Base-by-base conservation (phyloP, 2,329 filamentous ascomycete species). In the Fusarium tupiense region DNA sequence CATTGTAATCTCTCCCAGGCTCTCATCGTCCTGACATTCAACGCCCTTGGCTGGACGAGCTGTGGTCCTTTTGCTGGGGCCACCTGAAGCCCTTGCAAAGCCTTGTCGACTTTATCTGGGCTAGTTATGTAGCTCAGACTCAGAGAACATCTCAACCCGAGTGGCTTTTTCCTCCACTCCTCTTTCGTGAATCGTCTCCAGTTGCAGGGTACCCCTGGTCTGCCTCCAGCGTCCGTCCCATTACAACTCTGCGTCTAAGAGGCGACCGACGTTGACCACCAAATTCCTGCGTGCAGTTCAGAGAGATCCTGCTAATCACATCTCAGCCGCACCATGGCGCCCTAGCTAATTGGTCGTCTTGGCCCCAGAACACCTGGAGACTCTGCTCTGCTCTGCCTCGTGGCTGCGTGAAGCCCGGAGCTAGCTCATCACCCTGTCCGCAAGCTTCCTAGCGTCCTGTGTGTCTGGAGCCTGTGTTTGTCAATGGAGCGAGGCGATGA, bases 311-410 rank as follows among this genome's bases (percentile, higher is more conserved):
- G 53, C 65, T 64, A 67, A 68, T 75, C 57, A 59, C 67, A 22
- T 57, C 68, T 78, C 76, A 78, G 76, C 76, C 76, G 76, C 76
- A 78, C 73, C 61, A 53, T 60, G 29, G 37, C 43, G 26, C n/a
- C 35, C 33, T 22, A 37, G 41, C 47, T 69, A 31, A 78, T 78
- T 78, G 76, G 76, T 19, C 41, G 8, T 53, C 24, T 47, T 33
- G 29, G 29, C 49, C 31, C 37, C 56, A 65, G 59, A 35, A 41
- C 11, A 56, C 33, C 52, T 46, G 43, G 57, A 46, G 44, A 62
- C 61, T 78, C 64, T 77, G 76, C 76, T 68, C 78, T 67, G 68
- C 61, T 78, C 64, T 77, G 76, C 76, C 71, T 78, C 68, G 68
- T 72, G 70, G 73, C 40, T 69, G 61, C 72, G 64, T 68, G 61